Percentiles rank a stretch among this genome's conserved stretches.
Conservation (phyloP, 495 filamentous ascomycete species). For the Trichocladium antarcticum region DNA sequence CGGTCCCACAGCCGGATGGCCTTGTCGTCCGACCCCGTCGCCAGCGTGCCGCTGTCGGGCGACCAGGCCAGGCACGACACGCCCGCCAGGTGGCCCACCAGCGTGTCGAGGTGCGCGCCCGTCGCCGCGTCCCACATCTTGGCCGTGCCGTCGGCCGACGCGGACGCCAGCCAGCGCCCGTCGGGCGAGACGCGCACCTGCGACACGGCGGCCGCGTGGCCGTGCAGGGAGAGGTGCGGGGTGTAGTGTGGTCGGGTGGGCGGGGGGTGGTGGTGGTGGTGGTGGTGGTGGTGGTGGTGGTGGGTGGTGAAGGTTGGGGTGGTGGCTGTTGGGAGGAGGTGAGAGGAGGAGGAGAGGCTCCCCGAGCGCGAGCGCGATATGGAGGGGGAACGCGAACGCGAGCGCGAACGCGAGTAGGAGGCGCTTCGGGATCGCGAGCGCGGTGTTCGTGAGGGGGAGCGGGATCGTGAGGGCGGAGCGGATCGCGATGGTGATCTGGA, state of each 20-base stretch:
- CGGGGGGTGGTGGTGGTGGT: conserved; percentile 7
- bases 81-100: conserved; percentile 90
- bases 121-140: conserved; percentile 81
- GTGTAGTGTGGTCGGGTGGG: conserved; percentile 30
- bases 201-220: conserved; percentile 70
- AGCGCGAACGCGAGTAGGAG: conserved; percentile 21
- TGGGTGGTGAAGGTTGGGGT: conserved; percentile 2
- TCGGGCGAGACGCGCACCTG: conserved; percentile 84
- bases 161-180: conserved; percentile 78
- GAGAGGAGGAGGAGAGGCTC: conserved; percentile 2
- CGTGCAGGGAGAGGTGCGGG: conserved; percentile 41
- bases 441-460: conserved; percentile 22
- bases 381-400: conserved; percentile 9
- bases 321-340: not conserved
- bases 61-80: conserved; percentile 84
- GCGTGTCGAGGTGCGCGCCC: conserved; percentile 67
- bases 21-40: conserved; percentile 92
- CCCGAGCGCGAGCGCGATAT: conserved; percentile 6
- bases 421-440: conserved; percentile 15
- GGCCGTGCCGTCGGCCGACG: conserved; percentile 75
- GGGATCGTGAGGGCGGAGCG: conserved; percentile 34
- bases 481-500: conserved; percentile 21
- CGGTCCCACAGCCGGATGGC: conserved; percentile 88
- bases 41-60: conserved; percentile 74
- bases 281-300: conserved; percentile 1